These are phyloP conservation scores for Fusarium xylarioides DNA, from an alignment of 2,329 filamentous ascomycete genomes.

Conservation along the genomic window DNA sequence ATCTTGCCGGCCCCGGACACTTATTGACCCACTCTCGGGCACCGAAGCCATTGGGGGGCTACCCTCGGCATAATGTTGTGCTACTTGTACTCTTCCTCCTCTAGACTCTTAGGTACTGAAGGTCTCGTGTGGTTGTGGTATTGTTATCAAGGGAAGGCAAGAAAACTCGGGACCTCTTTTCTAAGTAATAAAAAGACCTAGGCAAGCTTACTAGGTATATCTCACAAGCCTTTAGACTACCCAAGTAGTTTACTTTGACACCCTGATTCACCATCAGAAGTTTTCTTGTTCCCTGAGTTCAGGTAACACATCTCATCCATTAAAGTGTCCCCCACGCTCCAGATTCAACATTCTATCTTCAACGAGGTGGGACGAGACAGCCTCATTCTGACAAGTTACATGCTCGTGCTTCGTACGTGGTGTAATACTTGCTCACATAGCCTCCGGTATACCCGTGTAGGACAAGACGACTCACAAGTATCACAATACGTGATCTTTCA, in stretches of 20 bases:
- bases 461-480: background rate
- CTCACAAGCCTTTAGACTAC: background rate
- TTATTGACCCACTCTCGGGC: slow-evolving; percentile 29
- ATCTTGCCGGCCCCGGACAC: slow-evolving; percentile 2
- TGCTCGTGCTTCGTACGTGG: background rate
- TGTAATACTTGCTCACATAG: background rate
- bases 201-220: too few species aligned
- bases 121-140: background rate
- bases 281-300: background rate
- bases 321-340: background rate
- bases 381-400: background rate
- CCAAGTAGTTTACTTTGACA: background rate
- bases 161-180: background rate
- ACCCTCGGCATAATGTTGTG: slow-evolving; percentile 15
- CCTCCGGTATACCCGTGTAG: background rate
- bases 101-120: background rate
- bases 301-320: background rate
- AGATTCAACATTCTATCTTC: background rate
- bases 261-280: background rate
- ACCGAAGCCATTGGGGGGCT: slow-evolving; percentile 15
- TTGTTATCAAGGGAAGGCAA: background rate
- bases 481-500: background rate
- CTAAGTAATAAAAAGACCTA: background rate
- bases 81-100: background rate
- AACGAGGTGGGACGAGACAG: background rate